Evolutionary conservation across 1,284 basidiomycete species (phyloP).

Genomic region (Pholiota adiposa): DNA sequence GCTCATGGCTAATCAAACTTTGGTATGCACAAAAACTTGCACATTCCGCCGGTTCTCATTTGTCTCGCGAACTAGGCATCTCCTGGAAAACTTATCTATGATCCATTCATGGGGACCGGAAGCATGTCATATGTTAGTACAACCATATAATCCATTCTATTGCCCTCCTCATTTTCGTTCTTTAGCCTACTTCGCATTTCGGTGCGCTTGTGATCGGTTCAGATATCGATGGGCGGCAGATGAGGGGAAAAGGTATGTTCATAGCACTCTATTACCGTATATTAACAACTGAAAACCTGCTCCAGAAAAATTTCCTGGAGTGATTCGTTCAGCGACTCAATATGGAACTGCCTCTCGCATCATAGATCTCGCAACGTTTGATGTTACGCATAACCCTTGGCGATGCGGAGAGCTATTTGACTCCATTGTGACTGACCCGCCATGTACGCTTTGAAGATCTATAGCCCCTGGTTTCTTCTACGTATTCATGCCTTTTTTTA

Average conservation of each 20-base stretch:
- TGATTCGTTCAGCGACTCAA: constrained; percentile 82
- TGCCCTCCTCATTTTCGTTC: not conserved
- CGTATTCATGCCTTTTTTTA: not conserved
- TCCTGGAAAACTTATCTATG: constrained; percentile 91
- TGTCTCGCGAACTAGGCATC: constrained; percentile 57
- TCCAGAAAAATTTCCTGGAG: constrained; percentile 62
- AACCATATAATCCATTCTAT: constrained; percentile 6
- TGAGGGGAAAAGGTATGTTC: constrained; percentile 85
- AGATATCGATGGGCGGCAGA: constrained; percentile 97
- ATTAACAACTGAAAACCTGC: constrained; percentile 3
- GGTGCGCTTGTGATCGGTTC: constrained; percentile 90
- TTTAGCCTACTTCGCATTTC: constrained; percentile 82
- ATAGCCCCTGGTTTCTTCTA: not conserved
- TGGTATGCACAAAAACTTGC: constrained; percentile 49
- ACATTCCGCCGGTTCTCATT: not conserved
- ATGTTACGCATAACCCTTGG: constrained; percentile 90
- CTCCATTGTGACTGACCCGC: constrained; percentile 93
- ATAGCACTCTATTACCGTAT: not conserved
- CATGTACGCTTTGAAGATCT: constrained; percentile 62
- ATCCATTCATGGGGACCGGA: constrained; percentile 97
- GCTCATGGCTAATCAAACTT: constrained; percentile 94
- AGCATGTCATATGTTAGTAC: constrained; percentile 87
- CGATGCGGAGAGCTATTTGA: constrained; percentile 90
- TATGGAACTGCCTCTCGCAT: constrained; percentile 83
- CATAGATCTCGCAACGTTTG: constrained; percentile 88